Evolutionary conservation across 2,329 filamentous ascomycete genomes (phyloP), one percentile per base, ranked within the genome.

Genomic region (Colletotrichum limetticola): DNA sequence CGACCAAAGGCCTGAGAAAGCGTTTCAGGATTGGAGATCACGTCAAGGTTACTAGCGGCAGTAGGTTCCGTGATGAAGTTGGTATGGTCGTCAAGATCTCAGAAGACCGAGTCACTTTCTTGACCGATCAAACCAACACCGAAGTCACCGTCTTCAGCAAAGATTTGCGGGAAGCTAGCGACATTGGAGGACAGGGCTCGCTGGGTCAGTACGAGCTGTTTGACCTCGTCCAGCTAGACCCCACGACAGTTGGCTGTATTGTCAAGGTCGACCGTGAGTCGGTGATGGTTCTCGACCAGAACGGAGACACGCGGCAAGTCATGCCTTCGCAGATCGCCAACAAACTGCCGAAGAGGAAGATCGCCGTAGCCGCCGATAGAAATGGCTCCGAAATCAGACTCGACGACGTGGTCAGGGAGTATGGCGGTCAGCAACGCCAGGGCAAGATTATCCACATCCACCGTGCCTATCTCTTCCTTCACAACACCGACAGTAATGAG

Each of bases 141-240:
- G 97, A 99, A 81, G 95, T 99, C 77, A 98, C 95, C 0, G 97
- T 99, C 42, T 99, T 99, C 81, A 98, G 96, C 86, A 98, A 97
- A 82, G 97, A 99, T 84, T 85, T 99, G 74, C 91, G 97, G 76
- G 94, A 98, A 82, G 97, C 97, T 32, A 95, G 94, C 68, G 97
- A 98, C 80, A 95, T 95, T 77, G 95, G 95, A 75, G 95, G 94
- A 19, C 92, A 95, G 79, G 93, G 94, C 32, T 91, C 91, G 37
- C 85, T 96, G n/a, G 95, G 95, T 12, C 94, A 97, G 82, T 98
- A 94, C 82, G 93, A 95, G 77, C 91, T 99, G 42, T 95, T 97
- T 77, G 97, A 99, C 81, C 89, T 99, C 30, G 95, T 99, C 16
- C 95, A 98, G 83, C 90, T 99, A 74, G 96, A 98, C 82, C 91